Percentiles rank a stretch among this genome's conserved stretches.
phyloP scores from a whole-genome alignment of 2,329 filamentous ascomycete genomes.

The Drechslerella coelobrocha region DNA sequence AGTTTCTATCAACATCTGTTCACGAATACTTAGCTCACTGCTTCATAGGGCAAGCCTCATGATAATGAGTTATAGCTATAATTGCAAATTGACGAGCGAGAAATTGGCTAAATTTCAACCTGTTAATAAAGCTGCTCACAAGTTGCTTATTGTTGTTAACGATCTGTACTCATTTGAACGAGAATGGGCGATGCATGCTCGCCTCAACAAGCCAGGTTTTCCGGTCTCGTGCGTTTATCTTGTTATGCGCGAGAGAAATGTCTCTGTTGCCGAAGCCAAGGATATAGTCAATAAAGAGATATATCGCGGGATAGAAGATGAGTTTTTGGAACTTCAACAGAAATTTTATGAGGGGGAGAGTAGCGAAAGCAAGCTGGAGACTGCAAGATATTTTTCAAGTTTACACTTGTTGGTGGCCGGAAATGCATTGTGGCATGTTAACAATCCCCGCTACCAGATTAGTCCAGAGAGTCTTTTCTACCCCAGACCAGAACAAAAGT shows the following conservation, averaged over 20 bases:
- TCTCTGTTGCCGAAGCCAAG: background rate
- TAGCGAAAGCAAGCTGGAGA: background rate
- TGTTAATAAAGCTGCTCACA: background rate
- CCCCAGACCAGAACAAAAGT: background rate
- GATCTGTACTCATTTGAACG: slow-evolving; percentile 2
- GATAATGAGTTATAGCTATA: background rate
- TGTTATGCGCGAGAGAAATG: background rate
- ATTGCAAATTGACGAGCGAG: background rate
- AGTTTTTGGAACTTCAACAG: background rate
- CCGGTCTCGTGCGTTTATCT: background rate
- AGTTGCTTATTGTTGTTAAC: background rate
- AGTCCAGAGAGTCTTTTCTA: background rate
- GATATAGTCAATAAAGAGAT: background rate
- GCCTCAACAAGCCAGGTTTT: background rate
- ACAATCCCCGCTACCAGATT: background rate
- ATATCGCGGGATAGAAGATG: background rate
- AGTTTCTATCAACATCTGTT: background rate
- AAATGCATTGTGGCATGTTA: background rate
- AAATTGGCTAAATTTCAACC: background rate
- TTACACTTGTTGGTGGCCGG: slow-evolving; percentile 1
- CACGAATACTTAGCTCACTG: background rate
- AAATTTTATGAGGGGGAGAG: background rate
- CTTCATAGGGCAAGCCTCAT: background rate
- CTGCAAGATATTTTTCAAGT: slow-evolving; percentile 1
- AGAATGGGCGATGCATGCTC: background rate